phyloP scores from a whole-genome alignment of 2,329 filamentous ascomycete genomes.

The Domatiomyces globalis region DNA sequence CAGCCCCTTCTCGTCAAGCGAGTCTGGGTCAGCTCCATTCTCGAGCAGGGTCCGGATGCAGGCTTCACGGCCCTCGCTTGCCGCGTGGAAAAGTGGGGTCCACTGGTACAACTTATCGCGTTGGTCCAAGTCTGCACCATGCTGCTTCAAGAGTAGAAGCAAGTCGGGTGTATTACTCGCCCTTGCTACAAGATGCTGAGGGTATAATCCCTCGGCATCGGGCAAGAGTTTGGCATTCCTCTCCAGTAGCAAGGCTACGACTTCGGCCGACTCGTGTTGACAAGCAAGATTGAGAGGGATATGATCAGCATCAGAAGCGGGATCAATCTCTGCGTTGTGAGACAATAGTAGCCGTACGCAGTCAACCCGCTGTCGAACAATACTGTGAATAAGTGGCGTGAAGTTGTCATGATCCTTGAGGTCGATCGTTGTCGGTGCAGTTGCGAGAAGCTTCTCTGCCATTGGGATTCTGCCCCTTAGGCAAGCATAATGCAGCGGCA shows the following conservation, averaged over 20 bases:
- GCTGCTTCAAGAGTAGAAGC: constrained; percentile 63
- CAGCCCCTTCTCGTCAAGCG: constrained; percentile 80
- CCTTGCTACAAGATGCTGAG: constrained; percentile 89
- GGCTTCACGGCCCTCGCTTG: constrained; percentile 85
- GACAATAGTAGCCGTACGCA: constrained; percentile 68
- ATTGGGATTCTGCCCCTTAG: constrained; percentile 84
- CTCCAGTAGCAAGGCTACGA: constrained; percentile 71
- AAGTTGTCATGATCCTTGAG: constrained; percentile 93
- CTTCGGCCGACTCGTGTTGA: constrained; percentile 74
- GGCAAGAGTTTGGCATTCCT: constrained; percentile 71
- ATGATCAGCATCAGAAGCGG: constrained; percentile 73
- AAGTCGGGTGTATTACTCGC: constrained; percentile 71
- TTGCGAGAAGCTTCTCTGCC: constrained; percentile 57
- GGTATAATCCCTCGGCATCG: constrained; percentile 89
- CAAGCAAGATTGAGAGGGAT: constrained; percentile 90
- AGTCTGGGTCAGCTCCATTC: constrained; percentile 61
- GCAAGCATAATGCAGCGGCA: constrained; percentile 89
- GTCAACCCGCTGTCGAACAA: constrained; percentile 69
- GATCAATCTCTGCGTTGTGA: constrained; percentile 71
- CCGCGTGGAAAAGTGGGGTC: constrained; percentile 92
- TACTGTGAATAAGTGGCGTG: constrained; percentile 86
- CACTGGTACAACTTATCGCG: constrained; percentile 92
- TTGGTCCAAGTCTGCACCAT: constrained; percentile 82
- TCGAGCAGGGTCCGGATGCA: constrained; percentile 72
- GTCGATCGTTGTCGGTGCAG: constrained; percentile 63